These are phyloP conservation scores for Cichorium intybus DNA, from an alignment of 140 eudicot species.

Conservation along the genomic window DNA sequence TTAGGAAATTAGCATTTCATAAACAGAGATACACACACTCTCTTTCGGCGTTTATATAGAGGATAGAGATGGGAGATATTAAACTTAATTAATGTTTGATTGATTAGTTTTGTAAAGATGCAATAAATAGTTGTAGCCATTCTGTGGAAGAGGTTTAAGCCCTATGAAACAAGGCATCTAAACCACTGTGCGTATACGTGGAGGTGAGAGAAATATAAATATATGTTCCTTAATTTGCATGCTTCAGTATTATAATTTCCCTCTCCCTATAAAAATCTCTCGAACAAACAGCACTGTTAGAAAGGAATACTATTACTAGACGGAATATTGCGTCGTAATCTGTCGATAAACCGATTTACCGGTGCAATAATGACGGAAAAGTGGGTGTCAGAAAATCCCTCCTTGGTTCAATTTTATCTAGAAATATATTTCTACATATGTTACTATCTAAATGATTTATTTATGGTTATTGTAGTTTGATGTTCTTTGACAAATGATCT, in stretches of 20 bases:
- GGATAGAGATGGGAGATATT: slow-evolving; percentile 28
- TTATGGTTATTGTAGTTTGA: no score
- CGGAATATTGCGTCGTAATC: no score
- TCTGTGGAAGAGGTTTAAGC: slow-evolving; percentile 37
- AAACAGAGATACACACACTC: background rate
- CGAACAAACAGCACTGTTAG: background rate
- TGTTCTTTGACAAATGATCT: no score
- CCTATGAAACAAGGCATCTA: slow-evolving; percentile 33
- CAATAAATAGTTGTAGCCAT: slow-evolving; percentile 18
- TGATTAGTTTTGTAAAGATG: slow-evolving; percentile 24
- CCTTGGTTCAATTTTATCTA: no score
- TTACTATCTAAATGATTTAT: no score
- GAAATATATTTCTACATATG: no score
- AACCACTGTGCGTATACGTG: slow-evolving; percentile 11
- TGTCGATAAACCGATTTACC: no score
- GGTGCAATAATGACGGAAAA: no score
- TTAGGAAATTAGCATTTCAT: background rate
- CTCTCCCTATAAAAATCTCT: slow-evolving; percentile 11
- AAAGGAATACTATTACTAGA: no score
- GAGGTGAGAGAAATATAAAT: slow-evolving; percentile 20
- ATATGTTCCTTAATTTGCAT: slow-evolving; percentile 11
- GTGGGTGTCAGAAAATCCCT: no score
- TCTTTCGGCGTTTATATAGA: background rate
- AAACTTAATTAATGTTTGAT: slow-evolving; percentile 16
- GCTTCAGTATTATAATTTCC: background rate